phyloP scores from a whole-genome alignment of 306 rosid species.

The Trifolium fragiferum region DNA sequence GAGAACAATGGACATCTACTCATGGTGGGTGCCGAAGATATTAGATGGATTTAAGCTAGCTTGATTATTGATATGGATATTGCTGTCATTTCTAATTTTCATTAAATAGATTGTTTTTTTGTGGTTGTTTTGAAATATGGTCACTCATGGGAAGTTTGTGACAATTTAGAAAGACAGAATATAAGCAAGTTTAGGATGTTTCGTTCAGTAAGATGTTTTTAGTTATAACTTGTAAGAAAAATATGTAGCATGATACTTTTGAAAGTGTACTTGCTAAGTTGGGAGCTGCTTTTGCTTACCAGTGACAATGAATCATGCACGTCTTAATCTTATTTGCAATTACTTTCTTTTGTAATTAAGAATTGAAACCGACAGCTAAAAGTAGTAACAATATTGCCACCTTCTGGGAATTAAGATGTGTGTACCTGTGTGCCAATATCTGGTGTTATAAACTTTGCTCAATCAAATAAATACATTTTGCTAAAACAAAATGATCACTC shows the following conservation, averaged over 20 bases:
- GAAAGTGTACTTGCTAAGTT: neutral
- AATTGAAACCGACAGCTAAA: neutral
- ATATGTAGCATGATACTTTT: neutral
- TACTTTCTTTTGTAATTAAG: neutral
- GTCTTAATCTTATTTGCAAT: neutral
- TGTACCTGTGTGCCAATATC: too few species aligned
- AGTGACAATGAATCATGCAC: too few species aligned
- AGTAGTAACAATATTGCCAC: neutral
- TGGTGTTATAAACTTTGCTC: too few species aligned
- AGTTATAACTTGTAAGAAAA: neutral
- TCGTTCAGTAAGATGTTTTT: neutral
- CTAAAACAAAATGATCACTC: too few species aligned
- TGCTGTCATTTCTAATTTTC: neutral
- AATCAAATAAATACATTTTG: too few species aligned
- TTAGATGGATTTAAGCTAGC: slow-evolving; percentile 13
- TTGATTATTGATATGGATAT: neutral
- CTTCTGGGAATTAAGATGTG: too few species aligned
- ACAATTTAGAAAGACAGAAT: neutral
- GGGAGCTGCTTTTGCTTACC: neutral
- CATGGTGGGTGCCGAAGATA: slow-evolving; percentile 49
- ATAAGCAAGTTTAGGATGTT: neutral
- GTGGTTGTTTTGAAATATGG: slow-evolving; percentile 3
- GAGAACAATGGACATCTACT: slow-evolving; percentile 40
- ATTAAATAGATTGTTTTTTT: neutral
- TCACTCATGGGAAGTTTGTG: neutral